Evolutionary conservation across 192 early-diverging fungal genomes (phyloP), one percentile per base, ranked within the genome.

Genomic region (Paraglomus occultum): DNA sequence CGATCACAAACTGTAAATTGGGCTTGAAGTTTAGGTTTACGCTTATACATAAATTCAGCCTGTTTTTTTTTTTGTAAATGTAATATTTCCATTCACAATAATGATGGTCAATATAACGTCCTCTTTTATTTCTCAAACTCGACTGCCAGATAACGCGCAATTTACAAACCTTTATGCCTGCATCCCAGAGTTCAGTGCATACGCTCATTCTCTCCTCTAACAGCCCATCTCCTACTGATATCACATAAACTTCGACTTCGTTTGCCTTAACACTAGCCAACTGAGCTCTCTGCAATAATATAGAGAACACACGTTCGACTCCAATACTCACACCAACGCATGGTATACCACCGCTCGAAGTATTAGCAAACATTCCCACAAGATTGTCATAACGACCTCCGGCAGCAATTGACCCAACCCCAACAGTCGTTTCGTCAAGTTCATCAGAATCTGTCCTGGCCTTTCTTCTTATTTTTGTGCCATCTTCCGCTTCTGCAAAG

Each of bases 341-440:
- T 6, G 97, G 97, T 51, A 99, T 94, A 48, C 81, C 74, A 3
- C 83, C 79, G 62, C 85, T 88, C 69, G 81, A 82, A 67, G 80
- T 84, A 47, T 72, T 83, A 39, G 85, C 89, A 73, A 99, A 96
- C 93, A 95, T 97, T 42, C 96, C 97, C 9, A 99, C 96, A 51
- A 99, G 84, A 44, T 95, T 85, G 71, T 99, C 97, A 85, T 99
- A 99, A 44, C 97, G 93, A 6, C 97, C 97, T 60, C 97, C 97
- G 0, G 93, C 94, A 15, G 97, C 93, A 74, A 99, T 91, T 6
- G 96, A 98, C 14, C 97, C 97, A 17, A 97, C 90, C 46, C 94
- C 95, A 23, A 87, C 83, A 44, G 86, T 88, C 44, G 73, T 85
- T 74, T 95, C 94, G 62, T 94, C 92, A 31, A 83, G 70, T 63